These are phyloP conservation scores for Diutina mesorugosa DNA, from an alignment of 1,139 yeast species.

Conservation along the genomic window DNA sequence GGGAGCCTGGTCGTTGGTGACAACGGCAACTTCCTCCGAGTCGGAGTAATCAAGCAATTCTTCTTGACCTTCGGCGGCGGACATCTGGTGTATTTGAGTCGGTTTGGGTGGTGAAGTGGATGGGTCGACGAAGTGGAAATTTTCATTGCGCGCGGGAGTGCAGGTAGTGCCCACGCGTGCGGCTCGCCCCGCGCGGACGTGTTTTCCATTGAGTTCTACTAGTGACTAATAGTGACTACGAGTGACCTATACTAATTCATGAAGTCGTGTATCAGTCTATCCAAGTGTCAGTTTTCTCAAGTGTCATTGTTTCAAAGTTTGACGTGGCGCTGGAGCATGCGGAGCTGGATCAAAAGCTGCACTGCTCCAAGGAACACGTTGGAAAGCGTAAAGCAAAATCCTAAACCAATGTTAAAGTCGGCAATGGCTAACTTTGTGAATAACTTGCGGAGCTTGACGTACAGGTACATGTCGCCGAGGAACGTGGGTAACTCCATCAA, in stretches of 20 bases:
- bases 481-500: neutral
- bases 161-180: neutral
- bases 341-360: neutral
- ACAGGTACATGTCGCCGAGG: neutral
- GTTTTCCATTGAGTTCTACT: neutral
- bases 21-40: slow-evolving; percentile 83
- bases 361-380: neutral
- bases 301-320: neutral
- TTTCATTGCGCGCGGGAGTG: neutral
- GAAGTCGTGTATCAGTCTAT: neutral
- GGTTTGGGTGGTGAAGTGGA: neutral
- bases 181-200: neutral
- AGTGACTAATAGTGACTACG: too few species aligned
- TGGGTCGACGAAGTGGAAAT: neutral
- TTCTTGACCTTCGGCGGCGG: slow-evolving; percentile 91
- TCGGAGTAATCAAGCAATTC: slow-evolving; percentile 97
- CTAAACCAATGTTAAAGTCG: neutral
- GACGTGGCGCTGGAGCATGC: neutral
- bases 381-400: neutral
- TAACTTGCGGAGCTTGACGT: neutral
- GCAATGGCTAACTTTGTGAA: neutral
- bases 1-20: slow-evolving; percentile 24
- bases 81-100: slow-evolving; percentile 17
- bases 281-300: neutral
- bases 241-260: neutral